These are phyloP conservation scores for Telopea speciosissima DNA, from an alignment of 177 flowering plant species.

Conservation along the genomic window DNA sequence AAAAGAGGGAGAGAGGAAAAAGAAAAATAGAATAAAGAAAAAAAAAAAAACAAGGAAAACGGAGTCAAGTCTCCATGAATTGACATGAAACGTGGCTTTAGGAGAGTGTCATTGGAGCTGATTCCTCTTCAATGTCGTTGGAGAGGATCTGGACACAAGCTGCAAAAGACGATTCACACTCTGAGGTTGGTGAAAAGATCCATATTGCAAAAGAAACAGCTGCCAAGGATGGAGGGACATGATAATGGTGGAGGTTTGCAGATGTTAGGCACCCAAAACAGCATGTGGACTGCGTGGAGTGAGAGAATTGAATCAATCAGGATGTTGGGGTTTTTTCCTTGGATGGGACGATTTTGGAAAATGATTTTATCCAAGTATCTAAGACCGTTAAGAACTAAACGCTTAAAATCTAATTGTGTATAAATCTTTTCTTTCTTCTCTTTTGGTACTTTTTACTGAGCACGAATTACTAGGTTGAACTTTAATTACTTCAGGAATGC, in stretches of 20 bases:
- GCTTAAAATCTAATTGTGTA: neutral
- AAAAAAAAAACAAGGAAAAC: too few species aligned
- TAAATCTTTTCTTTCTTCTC: too few species aligned
- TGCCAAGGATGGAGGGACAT: conserved; percentile 9
- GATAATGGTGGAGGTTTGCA: conserved; percentile 19
- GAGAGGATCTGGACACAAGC: conserved; percentile 18
- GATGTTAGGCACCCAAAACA: conserved; percentile 15
- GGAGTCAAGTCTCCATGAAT: too few species aligned
- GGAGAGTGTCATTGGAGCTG: too few species aligned
- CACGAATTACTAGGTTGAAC: neutral
- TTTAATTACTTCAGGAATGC: neutral
- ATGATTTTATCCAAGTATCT: conserved; percentile 19
- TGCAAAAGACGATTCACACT: conserved; percentile 3
- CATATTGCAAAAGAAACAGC: conserved; percentile 9
- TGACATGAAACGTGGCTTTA: too few species aligned
- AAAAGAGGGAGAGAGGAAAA: too few species aligned
- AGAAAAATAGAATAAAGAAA: too few species aligned
- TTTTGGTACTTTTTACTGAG: neutral
- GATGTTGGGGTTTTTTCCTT: conserved; percentile 68
- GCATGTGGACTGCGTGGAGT: conserved; percentile 71
- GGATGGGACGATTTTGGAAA: conserved; percentile 53
- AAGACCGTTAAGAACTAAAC: conserved; percentile 25
- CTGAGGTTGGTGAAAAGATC: conserved; percentile 18
- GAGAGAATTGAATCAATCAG: conserved; percentile 77
- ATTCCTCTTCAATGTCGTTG: too few species aligned